Base-by-base conservation (phyloP, 108 stramenopile genomes). In the Pseudonitzschia multiseries region DNA sequence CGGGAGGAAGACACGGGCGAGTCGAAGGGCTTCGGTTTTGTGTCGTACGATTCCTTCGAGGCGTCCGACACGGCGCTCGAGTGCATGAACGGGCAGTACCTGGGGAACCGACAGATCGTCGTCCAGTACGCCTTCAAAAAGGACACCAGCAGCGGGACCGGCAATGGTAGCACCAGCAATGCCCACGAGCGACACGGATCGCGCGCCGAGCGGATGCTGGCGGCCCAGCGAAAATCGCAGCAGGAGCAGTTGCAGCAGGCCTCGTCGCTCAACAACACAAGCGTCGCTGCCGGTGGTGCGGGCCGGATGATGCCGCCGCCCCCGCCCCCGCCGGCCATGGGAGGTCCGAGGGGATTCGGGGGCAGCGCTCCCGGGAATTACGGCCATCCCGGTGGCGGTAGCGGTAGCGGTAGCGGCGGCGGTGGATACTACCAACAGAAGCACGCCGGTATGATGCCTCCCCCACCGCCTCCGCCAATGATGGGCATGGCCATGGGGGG, bases 71-170 rank as follows among this genome's bases (percentile, higher is more conserved):
- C 91, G 40, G 99, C 99, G 4, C 95, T 99, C 71, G 98, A 99
- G 67, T 97, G 95, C 78, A 99, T 99, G 99, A 93, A 99, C 83
- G 87, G 90, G 46, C 98, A 98, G 72, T 99, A 81, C 81, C 80
- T 99, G 69, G 93, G 97, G 77, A 96, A 96, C 83, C 84, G 98
- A 3, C 96, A 94, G 70, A 98, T 99, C 69, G 70, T 83, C 0
- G 97, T 99, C 28, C 94, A 98, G 81, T 99, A 98, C 75, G 98
- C 98, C 32, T 97, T 96, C 78, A 99, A 98, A 78, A 96, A 96
- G 79, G 95, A 94, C 52, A 79, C 91, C 12, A 33, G 85, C 18
- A 61, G 86, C 46, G 87, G 88, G 12, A 52, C 65, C 9, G 21
- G 22, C 28, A 28, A 48, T n/a, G 18, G 33, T 3, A 36, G 17